phyloP scores from a whole-genome alignment of 495 filamentous ascomycete genomes.

The Paragyromitra xinjiangensis region DNA sequence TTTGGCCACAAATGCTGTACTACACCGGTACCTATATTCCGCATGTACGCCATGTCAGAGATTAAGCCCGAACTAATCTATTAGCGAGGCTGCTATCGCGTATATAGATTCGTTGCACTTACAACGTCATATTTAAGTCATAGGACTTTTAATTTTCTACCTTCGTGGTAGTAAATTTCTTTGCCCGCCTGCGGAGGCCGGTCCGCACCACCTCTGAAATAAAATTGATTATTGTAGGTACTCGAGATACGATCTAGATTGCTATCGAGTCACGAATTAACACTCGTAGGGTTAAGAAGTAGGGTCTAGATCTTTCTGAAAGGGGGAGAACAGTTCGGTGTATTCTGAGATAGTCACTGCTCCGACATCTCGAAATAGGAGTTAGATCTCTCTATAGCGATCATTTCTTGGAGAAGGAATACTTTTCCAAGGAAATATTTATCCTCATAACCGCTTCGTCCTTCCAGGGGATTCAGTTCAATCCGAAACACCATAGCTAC shows the following conservation, averaged over 20 bases:
- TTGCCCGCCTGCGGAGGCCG: too few species aligned
- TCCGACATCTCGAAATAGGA: not conserved
- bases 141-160: not conserved
- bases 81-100: not conserved
- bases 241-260: not conserved
- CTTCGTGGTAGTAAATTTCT: not conserved
- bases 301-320: too few species aligned
- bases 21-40: not conserved
- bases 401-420: not conserved
- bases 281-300: too few species aligned
- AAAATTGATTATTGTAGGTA: not conserved
- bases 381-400: not conserved
- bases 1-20: not conserved
- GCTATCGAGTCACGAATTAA: not conserved
- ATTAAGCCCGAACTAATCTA: not conserved
- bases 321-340: too few species aligned
- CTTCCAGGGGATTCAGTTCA: not conserved
- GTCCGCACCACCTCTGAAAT: not conserved
- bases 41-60: not conserved
- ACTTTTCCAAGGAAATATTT: not conserved
- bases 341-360: too few species aligned
- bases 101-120: not conserved
- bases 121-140: not conserved
- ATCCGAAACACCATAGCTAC: not conserved
- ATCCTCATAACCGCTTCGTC: not conserved